Conservation (phyloP, 257 asterid genomes). For the Salvia splendens region DNA sequence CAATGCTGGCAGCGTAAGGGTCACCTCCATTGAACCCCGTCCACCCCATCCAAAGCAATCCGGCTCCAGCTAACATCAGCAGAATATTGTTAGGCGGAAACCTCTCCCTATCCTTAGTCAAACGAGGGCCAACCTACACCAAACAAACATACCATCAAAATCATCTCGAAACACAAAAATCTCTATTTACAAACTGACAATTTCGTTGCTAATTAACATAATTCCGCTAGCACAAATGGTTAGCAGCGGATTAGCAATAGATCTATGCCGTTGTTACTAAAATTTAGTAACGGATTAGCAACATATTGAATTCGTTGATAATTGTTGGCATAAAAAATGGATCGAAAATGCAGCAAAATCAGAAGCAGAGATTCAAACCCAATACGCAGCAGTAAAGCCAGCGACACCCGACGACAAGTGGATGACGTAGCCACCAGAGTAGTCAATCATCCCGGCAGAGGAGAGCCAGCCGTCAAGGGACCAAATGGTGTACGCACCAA, state of each 20-base stretch:
- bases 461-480: background rate
- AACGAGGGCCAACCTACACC: background rate
- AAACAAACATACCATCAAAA: too few relatives aligned
- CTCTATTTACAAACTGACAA: too few relatives aligned
- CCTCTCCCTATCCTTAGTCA: conserved; percentile 11
- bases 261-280: too few relatives aligned
- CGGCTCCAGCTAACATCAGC: conserved; percentile 1
- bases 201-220: too few relatives aligned
- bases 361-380: background rate
- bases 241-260: too few relatives aligned
- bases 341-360: too few relatives aligned
- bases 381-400: conserved; percentile 2
- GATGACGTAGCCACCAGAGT: conserved; percentile 3
- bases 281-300: too few relatives aligned
- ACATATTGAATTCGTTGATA: too few relatives aligned
- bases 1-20: conserved; percentile 10
- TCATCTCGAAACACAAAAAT: too few relatives aligned
- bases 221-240: too few relatives aligned
- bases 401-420: conserved; percentile 6
- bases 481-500: conserved; percentile 7
- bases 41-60: conserved; percentile 17
- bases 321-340: too few relatives aligned
- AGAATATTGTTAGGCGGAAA: conserved; percentile 10
- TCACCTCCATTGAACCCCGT: conserved; percentile 10
- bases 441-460: background rate